Evolutionary conservation across 2,329 filamentous ascomycete genomes (phyloP).

Genomic region (Aureobasidium namibiae): DNA sequence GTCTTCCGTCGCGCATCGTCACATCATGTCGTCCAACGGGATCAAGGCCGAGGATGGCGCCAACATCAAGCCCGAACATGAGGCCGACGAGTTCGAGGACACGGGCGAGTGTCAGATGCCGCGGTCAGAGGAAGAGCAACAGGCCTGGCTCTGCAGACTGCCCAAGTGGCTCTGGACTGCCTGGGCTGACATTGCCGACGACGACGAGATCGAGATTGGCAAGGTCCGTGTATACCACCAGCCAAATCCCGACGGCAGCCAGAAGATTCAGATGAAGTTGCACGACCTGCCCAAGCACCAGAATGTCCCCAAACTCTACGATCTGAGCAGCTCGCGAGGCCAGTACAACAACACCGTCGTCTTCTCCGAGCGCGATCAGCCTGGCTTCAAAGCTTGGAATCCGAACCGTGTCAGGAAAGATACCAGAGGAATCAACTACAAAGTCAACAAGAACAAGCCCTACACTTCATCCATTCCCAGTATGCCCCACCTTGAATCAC

Average conservation of each 20-base stretch:
- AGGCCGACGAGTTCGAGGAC: constrained; percentile 36
- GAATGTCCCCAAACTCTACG: constrained; percentile 78
- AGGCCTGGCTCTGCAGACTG: constrained; percentile 63
- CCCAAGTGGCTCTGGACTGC: constrained; percentile 74
- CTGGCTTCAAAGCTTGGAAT: constrained; percentile 52
- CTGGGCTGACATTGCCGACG: constrained; percentile 68
- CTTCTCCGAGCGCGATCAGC: constrained; percentile 88
- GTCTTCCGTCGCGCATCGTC: neutral
- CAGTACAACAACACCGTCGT: constrained; percentile 79
- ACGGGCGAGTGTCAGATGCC: constrained; percentile 32
- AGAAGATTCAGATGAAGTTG: constrained; percentile 49
- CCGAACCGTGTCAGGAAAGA: constrained; percentile 15
- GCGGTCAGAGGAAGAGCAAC: constrained; percentile 14
- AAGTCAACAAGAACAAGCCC: constrained; percentile 20
- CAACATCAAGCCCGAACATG: constrained; percentile 31
- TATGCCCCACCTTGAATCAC: neutral
- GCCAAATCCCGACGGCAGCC: constrained; percentile 14
- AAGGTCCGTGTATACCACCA: constrained; percentile 49
- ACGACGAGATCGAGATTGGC: constrained; percentile 74
- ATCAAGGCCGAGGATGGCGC: constrained; percentile 32
- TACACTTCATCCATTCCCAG: constrained; percentile 19
- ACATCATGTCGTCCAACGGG: constrained; percentile 27
- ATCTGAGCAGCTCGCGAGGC: constrained; percentile 60
- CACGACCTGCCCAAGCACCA: constrained; percentile 61
- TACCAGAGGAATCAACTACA: constrained; percentile 16